These are phyloP conservation scores for Parafenestella ontariensis DNA, from an alignment of 2,329 filamentous ascomycete genomes.

Conservation along the genomic window DNA sequence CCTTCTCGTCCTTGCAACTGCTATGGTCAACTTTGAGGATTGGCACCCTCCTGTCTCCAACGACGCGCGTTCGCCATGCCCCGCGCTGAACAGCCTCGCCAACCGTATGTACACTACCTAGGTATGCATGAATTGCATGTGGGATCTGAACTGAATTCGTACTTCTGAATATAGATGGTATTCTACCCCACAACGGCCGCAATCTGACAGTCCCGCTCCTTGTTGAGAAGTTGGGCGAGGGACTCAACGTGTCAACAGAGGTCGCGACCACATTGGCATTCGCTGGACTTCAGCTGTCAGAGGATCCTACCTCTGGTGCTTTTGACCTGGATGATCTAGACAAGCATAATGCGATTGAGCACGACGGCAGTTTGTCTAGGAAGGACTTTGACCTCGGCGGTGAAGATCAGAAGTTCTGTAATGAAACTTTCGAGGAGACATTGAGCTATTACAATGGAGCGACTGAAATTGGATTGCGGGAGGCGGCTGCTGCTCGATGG, in stretches of 20 bases:
- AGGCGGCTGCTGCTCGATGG: conserved; percentile 15
- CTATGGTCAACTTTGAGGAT: conserved; percentile 15
- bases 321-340: conserved; percentile 43
- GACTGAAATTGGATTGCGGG: conserved; percentile 1
- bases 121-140: neutral
- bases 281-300: conserved; percentile 19
- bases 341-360: conserved; percentile 46
- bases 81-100: conserved; percentile 42
- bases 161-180: conserved; percentile 12
- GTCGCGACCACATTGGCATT: conserved; percentile 32
- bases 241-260: conserved; percentile 43
- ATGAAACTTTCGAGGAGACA: conserved; percentile 26
- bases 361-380: conserved; percentile 44
- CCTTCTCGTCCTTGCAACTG: neutral
- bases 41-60: conserved; percentile 21
- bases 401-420: conserved; percentile 26
- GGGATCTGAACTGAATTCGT: neutral
- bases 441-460: conserved; percentile 8
- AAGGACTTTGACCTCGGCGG: conserved; percentile 32
- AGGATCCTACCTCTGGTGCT: conserved; percentile 14
- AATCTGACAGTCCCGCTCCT: conserved; percentile 38
- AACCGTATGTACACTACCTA: conserved; percentile 29
- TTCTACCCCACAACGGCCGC: conserved; percentile 43
- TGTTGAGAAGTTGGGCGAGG: conserved; percentile 27
- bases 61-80: conserved; percentile 36